Base-by-base conservation (phyloP, 1,139 yeast species). In the Sugiyamaella pinicola region DNA sequence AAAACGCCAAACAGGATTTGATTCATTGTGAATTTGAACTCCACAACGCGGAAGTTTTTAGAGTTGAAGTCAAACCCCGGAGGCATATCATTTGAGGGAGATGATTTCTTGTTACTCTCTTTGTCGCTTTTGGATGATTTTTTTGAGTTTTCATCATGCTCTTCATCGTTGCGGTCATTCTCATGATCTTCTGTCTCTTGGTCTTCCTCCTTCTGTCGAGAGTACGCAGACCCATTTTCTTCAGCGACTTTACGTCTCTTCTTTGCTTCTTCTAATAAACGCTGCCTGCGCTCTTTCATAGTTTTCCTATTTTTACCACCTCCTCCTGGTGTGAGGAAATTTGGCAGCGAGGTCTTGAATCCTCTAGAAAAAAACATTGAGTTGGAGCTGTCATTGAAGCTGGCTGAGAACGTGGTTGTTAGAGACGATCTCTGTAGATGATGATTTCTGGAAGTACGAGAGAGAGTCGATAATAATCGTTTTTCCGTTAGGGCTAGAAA, bases 1-100 rank as follows among this genome's bases (percentile, higher is more conserved):
- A 67, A 54, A 1, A 69, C 54, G 10, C 66, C 68, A 59, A 68
- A 60, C 17, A 67, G 41, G 19, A 70, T 51, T 55, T 69, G 68
- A 28, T 65, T 62, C 40, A 64, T 55, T 41, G 65, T 57, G 57
- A 69, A 58, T 28, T 55, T 55, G 48, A 63, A 51, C 40, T 60
- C 58, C 9, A 55, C 53, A 19, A 50, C 54, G 34, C 50, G 47
- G 37, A 57, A 55, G 49, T 55, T 58, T 35, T 58, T 57, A n/a
- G 53, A 51, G 49, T 57, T 57, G 48, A 57, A 57, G 28, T 59
- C 58, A 43, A 58, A 58, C 18, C 60, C 61, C 7, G 61, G 62
- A 12, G 61, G 61, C 55, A 56, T 38, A 17, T 47, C 35, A 8
- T 44, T 35, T 17, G 33, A 19, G 7, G 46, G 18, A 15, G 53